phyloP scores from a whole-genome alignment of 331 rosid species.

The Dryas integrifolia region DNA sequence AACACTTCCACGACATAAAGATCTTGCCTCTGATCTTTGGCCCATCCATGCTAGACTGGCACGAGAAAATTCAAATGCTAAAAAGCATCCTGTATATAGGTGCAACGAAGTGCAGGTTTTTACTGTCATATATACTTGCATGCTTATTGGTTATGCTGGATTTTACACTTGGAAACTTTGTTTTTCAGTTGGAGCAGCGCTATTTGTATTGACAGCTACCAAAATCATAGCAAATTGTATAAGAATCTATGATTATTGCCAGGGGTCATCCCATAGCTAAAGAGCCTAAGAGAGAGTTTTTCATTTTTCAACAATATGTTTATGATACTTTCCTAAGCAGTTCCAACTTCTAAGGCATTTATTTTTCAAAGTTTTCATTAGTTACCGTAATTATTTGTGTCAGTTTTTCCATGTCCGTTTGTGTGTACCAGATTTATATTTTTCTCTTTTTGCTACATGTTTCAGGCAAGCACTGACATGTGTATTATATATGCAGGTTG shows the following conservation, averaged over 20 bases:
- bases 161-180: constrained; percentile 9
- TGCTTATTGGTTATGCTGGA: constrained; percentile 12
- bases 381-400: too few relatives aligned
- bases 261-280: neutral
- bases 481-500: constrained; percentile 51
- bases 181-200: neutral
- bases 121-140: constrained; percentile 31
- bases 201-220: neutral
- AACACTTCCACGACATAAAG: constrained; percentile 65
- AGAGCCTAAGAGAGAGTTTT: neutral
- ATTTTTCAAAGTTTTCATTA: neutral
- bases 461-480: constrained; percentile 23
- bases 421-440: neutral
- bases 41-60: constrained; percentile 72
- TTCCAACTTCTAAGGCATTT: neutral
- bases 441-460: neutral
- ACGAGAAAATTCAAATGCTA: constrained; percentile 51
- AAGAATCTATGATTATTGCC: neutral
- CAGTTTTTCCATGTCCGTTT: too few relatives aligned
- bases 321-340: neutral
- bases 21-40: constrained; percentile 55
- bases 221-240: neutral
- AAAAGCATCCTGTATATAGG: constrained; percentile 80
- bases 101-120: constrained; percentile 81
- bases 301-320: neutral